These are phyloP conservation scores for Colletotrichum sp. DNA, from an alignment of 2,329 filamentous ascomycete species.

Conservation along the genomic window DNA sequence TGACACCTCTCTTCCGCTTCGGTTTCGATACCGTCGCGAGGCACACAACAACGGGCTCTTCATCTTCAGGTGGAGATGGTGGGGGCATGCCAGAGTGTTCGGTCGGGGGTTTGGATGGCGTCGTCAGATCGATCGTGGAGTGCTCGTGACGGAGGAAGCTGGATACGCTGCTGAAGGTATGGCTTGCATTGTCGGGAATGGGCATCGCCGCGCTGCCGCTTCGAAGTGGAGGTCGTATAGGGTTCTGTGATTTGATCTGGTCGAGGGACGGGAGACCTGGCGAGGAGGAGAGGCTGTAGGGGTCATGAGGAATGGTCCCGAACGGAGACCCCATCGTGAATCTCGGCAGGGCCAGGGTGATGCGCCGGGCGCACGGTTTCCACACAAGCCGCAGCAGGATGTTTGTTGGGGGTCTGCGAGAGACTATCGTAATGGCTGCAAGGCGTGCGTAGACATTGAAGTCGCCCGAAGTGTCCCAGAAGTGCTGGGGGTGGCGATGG, in stretches of 20 bases:
- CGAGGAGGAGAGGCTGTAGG: conserved; percentile 48
- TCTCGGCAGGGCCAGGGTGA: conserved; percentile 35
- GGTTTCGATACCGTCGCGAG: conserved; percentile 9
- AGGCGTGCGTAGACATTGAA: neutral
- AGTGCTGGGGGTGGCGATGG: neutral
- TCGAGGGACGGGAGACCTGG: conserved; percentile 59
- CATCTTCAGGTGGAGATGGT: neutral
- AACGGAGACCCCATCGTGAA: conserved; percentile 36
- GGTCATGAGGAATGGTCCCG: conserved; percentile 29
- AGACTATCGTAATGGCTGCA: neutral
- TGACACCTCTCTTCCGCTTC: conserved; percentile 12
- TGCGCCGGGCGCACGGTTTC: conserved; percentile 53
- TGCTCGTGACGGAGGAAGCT: conserved; percentile 9
- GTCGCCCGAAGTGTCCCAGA: neutral
- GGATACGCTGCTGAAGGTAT: neutral
- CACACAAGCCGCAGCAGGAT: conserved; percentile 32
- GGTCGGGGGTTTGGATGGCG: neutral
- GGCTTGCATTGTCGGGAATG: neutral
- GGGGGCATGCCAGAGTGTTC: neutral
- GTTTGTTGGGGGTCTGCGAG: neutral
- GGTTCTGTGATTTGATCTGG: conserved; percentile 47
- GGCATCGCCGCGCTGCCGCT: neutral
- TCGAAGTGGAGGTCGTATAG: neutral
- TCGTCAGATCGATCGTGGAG: conserved; percentile 15
- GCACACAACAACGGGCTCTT: conserved; percentile 3